phyloP scores from a whole-genome alignment of 306 rosid species.

The Fragaria vesca region DNA sequence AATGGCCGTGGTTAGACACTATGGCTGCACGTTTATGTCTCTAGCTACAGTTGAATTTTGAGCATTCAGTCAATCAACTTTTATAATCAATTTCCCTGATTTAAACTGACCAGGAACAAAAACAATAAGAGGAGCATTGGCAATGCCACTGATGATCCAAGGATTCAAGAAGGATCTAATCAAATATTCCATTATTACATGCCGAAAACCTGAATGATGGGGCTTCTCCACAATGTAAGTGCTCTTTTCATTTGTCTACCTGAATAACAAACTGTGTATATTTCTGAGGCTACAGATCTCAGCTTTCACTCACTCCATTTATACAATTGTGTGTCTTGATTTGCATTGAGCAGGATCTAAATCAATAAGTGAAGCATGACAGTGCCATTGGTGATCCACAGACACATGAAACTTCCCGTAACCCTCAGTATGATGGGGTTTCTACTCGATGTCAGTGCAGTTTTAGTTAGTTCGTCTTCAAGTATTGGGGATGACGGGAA shows the following conservation, averaged over 20 bases:
- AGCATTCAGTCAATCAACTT: background rate
- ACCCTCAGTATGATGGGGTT: background rate
- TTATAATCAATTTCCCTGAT: background rate
- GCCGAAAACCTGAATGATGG: conserved; percentile 55
- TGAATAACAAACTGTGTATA: background rate
- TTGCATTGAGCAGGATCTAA: background rate
- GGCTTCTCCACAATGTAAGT: background rate
- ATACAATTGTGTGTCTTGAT: background rate
- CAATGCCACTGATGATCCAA: conserved; percentile 89
- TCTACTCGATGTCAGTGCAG: background rate
- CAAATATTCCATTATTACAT: conserved; percentile 73
- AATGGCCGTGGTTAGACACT: background rate
- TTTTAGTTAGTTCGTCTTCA: background rate
- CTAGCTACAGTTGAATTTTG: background rate
- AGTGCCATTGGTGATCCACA: background rate
- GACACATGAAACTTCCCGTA: background rate
- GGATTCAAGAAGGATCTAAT: conserved; percentile 80
- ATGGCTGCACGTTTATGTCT: background rate
- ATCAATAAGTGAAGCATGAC: background rate
- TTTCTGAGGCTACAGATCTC: background rate
- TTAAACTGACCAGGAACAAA: conserved; percentile 51
- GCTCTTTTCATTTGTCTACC: background rate
- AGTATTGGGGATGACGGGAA: background rate
- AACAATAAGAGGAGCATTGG: conserved; percentile 82
- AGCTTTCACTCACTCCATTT: background rate